phyloP scores from a whole-genome alignment of 2,329 filamentous ascomycete genomes.

The Colletotrichum phormii region DNA sequence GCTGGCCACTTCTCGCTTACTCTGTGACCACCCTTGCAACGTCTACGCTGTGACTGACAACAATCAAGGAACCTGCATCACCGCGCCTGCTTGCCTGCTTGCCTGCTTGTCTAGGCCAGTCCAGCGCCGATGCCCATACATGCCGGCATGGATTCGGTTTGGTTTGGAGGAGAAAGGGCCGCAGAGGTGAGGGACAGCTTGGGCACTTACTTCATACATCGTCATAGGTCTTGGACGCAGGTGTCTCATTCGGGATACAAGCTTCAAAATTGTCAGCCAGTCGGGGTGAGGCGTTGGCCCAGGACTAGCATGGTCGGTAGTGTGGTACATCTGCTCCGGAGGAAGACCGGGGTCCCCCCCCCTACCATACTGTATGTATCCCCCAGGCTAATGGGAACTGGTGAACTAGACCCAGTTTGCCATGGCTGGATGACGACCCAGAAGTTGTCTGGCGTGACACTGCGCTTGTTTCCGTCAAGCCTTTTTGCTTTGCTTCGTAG shows the following conservation, averaged over 20 bases:
- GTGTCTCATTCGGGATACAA: conserved; percentile 33
- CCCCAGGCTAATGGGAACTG: conserved; percentile 12
- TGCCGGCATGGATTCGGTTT: conserved; percentile 26
- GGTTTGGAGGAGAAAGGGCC: background rate
- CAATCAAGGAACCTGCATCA: conserved; percentile 31
- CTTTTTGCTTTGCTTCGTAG: background rate
- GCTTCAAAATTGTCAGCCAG: conserved; percentile 28
- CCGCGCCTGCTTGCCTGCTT: background rate
- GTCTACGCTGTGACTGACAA: conserved; percentile 17
- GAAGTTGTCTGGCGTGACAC: conserved; percentile 24
- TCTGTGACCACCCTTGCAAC: background rate
- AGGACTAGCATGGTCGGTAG: background rate
- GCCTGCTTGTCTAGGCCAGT: conserved; percentile 3
- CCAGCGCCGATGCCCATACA: conserved; percentile 7
- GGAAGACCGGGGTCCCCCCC: conserved; percentile 3
- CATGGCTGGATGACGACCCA: conserved; percentile 32
- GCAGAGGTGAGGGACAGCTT: background rate
- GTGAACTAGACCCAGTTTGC: conserved; percentile 18
- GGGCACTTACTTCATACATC: conserved; percentile 31
- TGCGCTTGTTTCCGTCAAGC: conserved; percentile 33
- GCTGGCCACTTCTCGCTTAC: background rate
- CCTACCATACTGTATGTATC: background rate
- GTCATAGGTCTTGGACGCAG: conserved; percentile 38
- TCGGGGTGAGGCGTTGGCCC: conserved; percentile 11
- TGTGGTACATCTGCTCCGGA: conserved; percentile 31